Percentiles rank a stretch among this genome's conserved stretches.
Evolutionary conservation across 169 alveolate species (phyloP).

Genomic region (Plasmodium ovale): DNA sequence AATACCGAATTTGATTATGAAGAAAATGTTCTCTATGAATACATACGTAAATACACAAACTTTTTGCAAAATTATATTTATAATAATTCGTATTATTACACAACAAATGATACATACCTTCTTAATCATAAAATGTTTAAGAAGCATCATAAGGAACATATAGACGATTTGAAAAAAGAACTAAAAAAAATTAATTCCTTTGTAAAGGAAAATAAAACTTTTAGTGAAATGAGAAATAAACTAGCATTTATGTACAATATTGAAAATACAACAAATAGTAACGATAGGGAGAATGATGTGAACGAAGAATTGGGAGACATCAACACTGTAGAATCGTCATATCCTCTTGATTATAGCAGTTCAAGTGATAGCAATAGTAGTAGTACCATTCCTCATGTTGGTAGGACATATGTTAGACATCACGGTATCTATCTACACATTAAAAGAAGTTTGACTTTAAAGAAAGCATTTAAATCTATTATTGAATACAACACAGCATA

Average conservation of each 20-base stretch:
- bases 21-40: slow-evolving; percentile 46
- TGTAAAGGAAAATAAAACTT: slow-evolving; percentile 17
- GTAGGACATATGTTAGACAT: neutral
- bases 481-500: neutral
- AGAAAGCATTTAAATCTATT: slow-evolving; percentile 18
- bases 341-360: neutral
- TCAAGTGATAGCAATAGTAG: neutral
- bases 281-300: neutral
- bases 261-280: neutral
- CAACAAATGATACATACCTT: neutral
- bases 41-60: slow-evolving; percentile 32
- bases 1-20: neutral
- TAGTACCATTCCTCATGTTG: neutral
- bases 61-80: slow-evolving; percentile 15
- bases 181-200: slow-evolving; percentile 7
- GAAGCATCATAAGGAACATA: neutral
- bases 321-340: neutral
- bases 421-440: slow-evolving; percentile 41
- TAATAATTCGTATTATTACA: slow-evolving; percentile 6
- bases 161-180: slow-evolving; percentile 19
- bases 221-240: slow-evolving; percentile 21
- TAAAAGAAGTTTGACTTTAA: slow-evolving; percentile 11
- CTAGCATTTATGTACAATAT: slow-evolving; percentile 10
- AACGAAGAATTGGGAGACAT: slow-evolving; percentile 22
- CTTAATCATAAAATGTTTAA: slow-evolving; percentile 25